Evolutionary conservation across 163 green algal species (phyloP), one percentile per base, ranked within the genome.

Genomic region (Chlamydomonas reinhardtii): DNA sequence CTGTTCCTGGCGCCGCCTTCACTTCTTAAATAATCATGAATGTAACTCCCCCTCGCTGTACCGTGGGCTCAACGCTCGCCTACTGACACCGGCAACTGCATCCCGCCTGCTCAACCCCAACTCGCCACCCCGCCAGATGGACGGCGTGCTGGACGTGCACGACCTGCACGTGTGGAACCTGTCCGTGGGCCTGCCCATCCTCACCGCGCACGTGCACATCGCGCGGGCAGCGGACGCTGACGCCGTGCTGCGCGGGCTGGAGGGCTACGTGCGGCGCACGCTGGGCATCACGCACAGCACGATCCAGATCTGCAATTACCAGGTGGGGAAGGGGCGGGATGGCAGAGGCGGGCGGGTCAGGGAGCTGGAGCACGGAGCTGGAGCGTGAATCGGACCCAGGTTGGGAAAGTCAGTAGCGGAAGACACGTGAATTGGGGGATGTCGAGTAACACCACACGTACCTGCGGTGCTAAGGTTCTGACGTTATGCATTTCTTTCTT

Each of bases 141-240:
- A 92, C 0, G 95, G 94, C 92, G 83, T 99, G 65, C 75, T 89
- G 61, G 90, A 94, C 35, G 94, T 99, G 24, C 93, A 98, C 76
- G 97, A 99, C 91, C 90, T 99, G 79, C 97, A 99, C 90, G 93
- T 99, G 19, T 99, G 97, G 97, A 92, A 89, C 74, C 93, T 99
- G 48, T 97, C 93, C 19, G 93, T 95, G 59, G 94, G 95, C 73
- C 94, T 97, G 75, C 91, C 96, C 15, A 92, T 99, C 75, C 89
- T 99, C 37, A 96, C 93, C 29, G 95, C 94, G 0, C 97, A 99
- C 90, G 90, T 94, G 62, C 82, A 93, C 73, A 90, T 99, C 54
- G 76, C 74, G 5, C 39, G 79, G 17, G 73, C 84, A 20, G 83
- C 85, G 14, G 80, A 90, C 25, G 43, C 88, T 0, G 85, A 92